These are phyloP conservation scores for Gossypium ekmanianum DNA, from an alignment of 345 rosid species.

Conservation along the genomic window DNA sequence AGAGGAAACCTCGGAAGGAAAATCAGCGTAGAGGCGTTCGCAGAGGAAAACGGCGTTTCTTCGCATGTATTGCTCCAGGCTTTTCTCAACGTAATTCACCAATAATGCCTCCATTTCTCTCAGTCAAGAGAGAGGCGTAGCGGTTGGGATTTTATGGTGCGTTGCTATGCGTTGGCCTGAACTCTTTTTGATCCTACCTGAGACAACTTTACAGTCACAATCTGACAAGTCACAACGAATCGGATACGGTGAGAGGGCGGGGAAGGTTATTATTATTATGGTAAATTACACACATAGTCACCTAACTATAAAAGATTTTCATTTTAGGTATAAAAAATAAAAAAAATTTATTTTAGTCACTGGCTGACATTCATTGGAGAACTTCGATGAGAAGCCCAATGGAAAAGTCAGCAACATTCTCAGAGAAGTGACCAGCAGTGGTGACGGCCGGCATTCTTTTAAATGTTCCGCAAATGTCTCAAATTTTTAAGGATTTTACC, in stretches of 20 bases:
- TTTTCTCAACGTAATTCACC: slow-evolving; percentile 46
- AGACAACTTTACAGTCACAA: neutral
- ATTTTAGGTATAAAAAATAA: no score
- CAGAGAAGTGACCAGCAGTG: slow-evolving; percentile 32
- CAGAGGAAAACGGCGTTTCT: slow-evolving; percentile 78
- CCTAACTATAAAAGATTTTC: no score
- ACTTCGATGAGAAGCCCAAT: slow-evolving; percentile 34
- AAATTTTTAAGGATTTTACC: no score
- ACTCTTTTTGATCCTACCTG: slow-evolving; percentile 9
- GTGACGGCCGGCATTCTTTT: slow-evolving; percentile 37
- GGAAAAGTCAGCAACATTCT: slow-evolving; percentile 42
- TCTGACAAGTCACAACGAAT: neutral
- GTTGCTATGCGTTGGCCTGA: neutral
- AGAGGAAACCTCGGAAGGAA: slow-evolving; percentile 69
- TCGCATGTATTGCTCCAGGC: slow-evolving; percentile 62
- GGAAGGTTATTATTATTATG: no score
- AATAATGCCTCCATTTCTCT: slow-evolving; percentile 31
- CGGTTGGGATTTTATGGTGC: neutral
- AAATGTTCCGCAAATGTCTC: slow-evolving; percentile 5
- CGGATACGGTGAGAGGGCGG: neutral
- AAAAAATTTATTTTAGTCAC: neutral
- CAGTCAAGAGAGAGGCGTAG: neutral
- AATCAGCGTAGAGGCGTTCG: slow-evolving; percentile 88
- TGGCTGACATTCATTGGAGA: slow-evolving; percentile 30
- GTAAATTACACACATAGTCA: no score